Percentiles rank a stretch among this genome's conserved stretches.
Evolutionary conservation across 2,329 filamentous ascomycete species (phyloP).

Genomic region (Herpotrichia juniperi): DNA sequence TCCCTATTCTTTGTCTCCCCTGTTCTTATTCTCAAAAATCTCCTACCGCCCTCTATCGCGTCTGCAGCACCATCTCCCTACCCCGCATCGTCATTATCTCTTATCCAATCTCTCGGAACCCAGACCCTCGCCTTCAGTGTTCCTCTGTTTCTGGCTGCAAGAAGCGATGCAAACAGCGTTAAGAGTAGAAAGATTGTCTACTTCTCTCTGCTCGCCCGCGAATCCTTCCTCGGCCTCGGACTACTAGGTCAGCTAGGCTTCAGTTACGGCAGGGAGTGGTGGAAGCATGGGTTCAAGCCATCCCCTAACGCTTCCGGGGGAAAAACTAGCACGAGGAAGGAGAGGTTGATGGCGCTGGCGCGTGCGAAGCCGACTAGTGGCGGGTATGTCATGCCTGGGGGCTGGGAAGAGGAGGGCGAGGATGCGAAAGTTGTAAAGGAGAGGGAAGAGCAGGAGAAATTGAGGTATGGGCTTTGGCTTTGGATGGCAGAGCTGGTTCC

Average conservation of each 20-base stretch:
- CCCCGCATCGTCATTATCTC: conserved; percentile 4
- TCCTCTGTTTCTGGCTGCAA: conserved; percentile 22
- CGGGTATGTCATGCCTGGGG: conserved; percentile 5
- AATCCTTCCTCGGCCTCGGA: conserved; percentile 3
- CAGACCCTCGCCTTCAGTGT: conserved; percentile 26
- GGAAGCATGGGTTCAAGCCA: not conserved
- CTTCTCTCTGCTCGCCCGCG: conserved; percentile 9
- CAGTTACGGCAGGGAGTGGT: conserved; percentile 3
- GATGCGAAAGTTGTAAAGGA: conserved; percentile 5
- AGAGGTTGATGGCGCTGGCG: not conserved
- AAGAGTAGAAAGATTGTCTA: conserved; percentile 17
- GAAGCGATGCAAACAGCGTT: conserved; percentile 5
- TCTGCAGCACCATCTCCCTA: conserved; percentile 9
- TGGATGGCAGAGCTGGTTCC: conserved; percentile 23
- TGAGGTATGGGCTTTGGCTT: conserved; percentile 18
- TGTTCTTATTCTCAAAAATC: conserved; percentile 13
- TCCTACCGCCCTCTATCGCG: no score
- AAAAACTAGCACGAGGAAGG: conserved; percentile 2
- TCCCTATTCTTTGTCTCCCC: conserved; percentile 20
- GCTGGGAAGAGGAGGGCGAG: conserved; percentile 9
- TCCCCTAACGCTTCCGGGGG: not conserved
- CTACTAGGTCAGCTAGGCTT: conserved; percentile 16
- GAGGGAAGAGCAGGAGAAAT: conserved; percentile 1
- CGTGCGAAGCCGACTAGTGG: not conserved
- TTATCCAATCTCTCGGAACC: conserved; percentile 19